A percentile compares a stretch with the other conserved stretches of the same genome.
Evolutionary conservation across 2,329 filamentous ascomycete genomes (phyloP).

Genomic region (Cryphonectria nitschkei): DNA sequence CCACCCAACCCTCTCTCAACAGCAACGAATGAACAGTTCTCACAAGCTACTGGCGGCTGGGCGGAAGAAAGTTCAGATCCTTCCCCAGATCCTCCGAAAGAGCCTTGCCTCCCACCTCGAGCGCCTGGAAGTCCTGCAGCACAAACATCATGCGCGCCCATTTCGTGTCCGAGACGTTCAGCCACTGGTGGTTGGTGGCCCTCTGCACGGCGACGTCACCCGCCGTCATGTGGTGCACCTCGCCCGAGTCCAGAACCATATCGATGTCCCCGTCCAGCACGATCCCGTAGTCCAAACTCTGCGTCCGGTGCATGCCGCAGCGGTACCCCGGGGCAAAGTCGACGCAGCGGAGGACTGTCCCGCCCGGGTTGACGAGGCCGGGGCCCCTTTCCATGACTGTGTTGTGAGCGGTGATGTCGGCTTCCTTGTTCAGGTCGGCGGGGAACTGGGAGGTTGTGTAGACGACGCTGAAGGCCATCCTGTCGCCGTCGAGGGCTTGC

Average conservation of each 20-base stretch:
- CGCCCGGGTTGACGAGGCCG: constrained; percentile 30
- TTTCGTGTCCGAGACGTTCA: not conserved
- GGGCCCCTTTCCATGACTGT: constrained; percentile 42
- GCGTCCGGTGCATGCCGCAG: constrained; percentile 38
- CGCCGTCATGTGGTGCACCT: constrained; percentile 5
- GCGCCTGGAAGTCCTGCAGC: constrained; percentile 4
- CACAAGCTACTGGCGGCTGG: not conserved
- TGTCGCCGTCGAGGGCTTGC: constrained; percentile 15
- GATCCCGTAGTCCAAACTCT: constrained; percentile 34
- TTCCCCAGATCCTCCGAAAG: not conserved
- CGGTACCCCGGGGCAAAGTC: constrained; percentile 39
- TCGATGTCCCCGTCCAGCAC: not conserved
- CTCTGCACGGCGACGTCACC: constrained; percentile 5
- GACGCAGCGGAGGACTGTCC: constrained; percentile 34
- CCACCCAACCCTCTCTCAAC: too few relatives aligned
- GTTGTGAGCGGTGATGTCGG: constrained; percentile 43
- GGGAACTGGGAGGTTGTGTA: constrained; percentile 10
- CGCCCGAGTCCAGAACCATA: not conserved
- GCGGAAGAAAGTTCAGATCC: not conserved
- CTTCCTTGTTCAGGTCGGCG: constrained; percentile 34
- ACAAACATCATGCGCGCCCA: constrained; percentile 7
- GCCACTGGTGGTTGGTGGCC: constrained; percentile 1
- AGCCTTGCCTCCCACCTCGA: not conserved
- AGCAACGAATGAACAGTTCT: too few relatives aligned
- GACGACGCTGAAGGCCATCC: not conserved